phyloP scores from a whole-genome alignment of 345 rosid species.

The Hibiscus tridactylites region DNA sequence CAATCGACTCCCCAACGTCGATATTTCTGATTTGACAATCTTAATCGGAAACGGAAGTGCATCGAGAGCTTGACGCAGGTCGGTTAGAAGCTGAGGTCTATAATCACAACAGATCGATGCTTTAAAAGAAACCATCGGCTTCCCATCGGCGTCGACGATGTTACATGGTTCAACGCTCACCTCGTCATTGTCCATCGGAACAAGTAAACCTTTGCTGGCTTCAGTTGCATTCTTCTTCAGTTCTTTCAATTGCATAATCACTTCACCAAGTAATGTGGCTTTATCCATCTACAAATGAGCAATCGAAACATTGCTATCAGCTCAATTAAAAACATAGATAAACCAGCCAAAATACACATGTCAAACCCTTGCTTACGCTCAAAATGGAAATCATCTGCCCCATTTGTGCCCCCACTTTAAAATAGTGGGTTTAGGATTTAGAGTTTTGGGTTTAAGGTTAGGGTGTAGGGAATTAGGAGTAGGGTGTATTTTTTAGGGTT shows the following conservation, averaged over 20 bases:
- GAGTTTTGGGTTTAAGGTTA: no score
- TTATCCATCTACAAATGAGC: conserved; percentile 50
- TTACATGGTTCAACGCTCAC: conserved; percentile 37
- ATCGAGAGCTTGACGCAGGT: conserved; percentile 39
- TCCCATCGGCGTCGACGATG: conserved; percentile 8
- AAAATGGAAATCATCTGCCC: no score
- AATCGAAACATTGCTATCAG: neutral
- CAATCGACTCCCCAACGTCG: conserved; percentile 42
- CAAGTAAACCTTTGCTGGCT: conserved; percentile 34
- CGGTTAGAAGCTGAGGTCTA: conserved; percentile 41
- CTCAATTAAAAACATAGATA: neutral
- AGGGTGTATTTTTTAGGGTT: no score
- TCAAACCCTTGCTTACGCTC: conserved; percentile 10
- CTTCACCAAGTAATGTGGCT: conserved; percentile 61
- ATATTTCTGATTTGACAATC: conserved; percentile 36
- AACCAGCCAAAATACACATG: neutral
- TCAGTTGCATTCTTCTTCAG: conserved; percentile 39
- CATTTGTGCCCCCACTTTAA: no score
- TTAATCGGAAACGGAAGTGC: conserved; percentile 27
- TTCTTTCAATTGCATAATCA: conserved; percentile 38
- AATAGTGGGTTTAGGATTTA: no score
- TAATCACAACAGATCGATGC: conserved; percentile 51
- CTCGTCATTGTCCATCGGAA: conserved; percentile 48
- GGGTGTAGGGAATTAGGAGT: no score
- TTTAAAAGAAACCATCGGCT: conserved; percentile 14